A percentile compares a stretch with the other conserved stretches of the same genome.
Conservation (phyloP, 2,329 filamentous ascomycete species). For the Fusarium transvaalense region DNA sequence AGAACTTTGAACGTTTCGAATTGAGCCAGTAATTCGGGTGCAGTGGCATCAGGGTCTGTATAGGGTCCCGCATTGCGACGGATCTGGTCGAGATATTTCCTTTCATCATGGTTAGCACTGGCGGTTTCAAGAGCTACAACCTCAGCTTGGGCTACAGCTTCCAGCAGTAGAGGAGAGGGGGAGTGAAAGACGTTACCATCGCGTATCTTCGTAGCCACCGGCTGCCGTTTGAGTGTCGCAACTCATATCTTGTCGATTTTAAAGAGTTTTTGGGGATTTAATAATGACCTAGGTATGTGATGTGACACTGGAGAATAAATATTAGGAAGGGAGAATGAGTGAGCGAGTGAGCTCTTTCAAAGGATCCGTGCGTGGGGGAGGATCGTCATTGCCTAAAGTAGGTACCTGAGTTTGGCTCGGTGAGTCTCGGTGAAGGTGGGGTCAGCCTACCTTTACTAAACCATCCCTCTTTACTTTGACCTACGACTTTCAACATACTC, state of each 20-base stretch:
- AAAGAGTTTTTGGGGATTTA: not conserved
- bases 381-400: conserved; percentile 41
- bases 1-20: conserved; percentile 81
- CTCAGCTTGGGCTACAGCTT: conserved; percentile 22
- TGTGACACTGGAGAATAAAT: not conserved
- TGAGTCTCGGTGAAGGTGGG: conserved; percentile 54
- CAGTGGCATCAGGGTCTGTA: conserved; percentile 72
- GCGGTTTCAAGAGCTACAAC: conserved; percentile 18
- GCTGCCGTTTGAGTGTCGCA: conserved; percentile 36
- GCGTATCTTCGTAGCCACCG: conserved; percentile 48
- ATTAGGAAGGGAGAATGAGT: conserved; percentile 4
- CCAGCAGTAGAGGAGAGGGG: not conserved
- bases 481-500: not conserved
- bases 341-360: conserved; percentile 16
- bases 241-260: conserved; percentile 43
- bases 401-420: conserved; percentile 42
- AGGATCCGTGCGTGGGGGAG: conserved; percentile 41
- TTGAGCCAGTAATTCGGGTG: conserved; percentile 65
- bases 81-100: conserved; percentile 87
- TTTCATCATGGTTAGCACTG: conserved; percentile 53
- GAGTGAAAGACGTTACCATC: conserved; percentile 50
- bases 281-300: not conserved
- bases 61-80: conserved; percentile 83
- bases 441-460: conserved; percentile 32
- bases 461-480: not conserved